Percentiles rank a stretch among this genome's conserved stretches.
phyloP scores from a whole-genome alignment of 2,329 filamentous ascomycete species.

The Phaeophleospora eucalypticola region DNA sequence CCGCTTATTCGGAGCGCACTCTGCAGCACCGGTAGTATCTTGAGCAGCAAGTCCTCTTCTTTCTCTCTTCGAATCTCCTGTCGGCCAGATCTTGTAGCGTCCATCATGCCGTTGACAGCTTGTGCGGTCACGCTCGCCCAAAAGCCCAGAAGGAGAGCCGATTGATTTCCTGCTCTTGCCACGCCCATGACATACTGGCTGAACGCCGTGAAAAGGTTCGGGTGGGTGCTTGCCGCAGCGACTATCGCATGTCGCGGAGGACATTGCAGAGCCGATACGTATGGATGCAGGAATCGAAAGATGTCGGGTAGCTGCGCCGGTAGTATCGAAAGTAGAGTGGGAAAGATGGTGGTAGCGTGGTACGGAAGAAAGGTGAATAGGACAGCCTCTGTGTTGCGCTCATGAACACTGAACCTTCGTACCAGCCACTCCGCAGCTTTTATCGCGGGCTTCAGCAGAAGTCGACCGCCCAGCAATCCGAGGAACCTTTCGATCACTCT shows the following conservation, averaged over 20 bases:
- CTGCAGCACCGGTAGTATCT: slow-evolving; percentile 65
- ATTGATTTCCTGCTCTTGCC: slow-evolving; percentile 66
- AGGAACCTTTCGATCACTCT: slow-evolving; percentile 76
- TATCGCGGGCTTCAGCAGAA: slow-evolving; percentile 81
- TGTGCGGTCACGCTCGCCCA: slow-evolving; percentile 89
- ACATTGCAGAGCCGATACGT: slow-evolving; percentile 70
- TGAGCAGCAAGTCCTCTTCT: slow-evolving; percentile 71
- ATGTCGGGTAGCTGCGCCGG: slow-evolving; percentile 68
- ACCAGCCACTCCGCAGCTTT: slow-evolving; percentile 95
- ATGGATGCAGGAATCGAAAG: slow-evolving; percentile 81
- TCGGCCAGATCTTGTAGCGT: slow-evolving; percentile 70
- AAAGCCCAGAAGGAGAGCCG: slow-evolving; percentile 75
- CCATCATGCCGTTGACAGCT: slow-evolving; percentile 76
- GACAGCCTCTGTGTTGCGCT: slow-evolving; percentile 76
- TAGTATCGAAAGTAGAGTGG: slow-evolving; percentile 80
- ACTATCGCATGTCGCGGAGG: slow-evolving; percentile 79
- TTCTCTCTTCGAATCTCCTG: slow-evolving; percentile 72
- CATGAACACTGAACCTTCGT: slow-evolving; percentile 86
- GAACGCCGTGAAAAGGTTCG: slow-evolving; percentile 68
- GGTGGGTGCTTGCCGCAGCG: slow-evolving; percentile 75
- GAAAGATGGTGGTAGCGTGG: slow-evolving; percentile 79
- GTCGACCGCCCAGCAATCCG: slow-evolving; percentile 67
- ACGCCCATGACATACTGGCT: slow-evolving; percentile 76
- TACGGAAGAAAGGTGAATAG: slow-evolving; percentile 89
- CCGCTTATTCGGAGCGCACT: slow-evolving; percentile 72